Evolutionary conservation across 2,329 filamentous ascomycete species (phyloP), one percentile per base, ranked within the genome.

Genomic region (Tolypocladium ovalisporum): DNA sequence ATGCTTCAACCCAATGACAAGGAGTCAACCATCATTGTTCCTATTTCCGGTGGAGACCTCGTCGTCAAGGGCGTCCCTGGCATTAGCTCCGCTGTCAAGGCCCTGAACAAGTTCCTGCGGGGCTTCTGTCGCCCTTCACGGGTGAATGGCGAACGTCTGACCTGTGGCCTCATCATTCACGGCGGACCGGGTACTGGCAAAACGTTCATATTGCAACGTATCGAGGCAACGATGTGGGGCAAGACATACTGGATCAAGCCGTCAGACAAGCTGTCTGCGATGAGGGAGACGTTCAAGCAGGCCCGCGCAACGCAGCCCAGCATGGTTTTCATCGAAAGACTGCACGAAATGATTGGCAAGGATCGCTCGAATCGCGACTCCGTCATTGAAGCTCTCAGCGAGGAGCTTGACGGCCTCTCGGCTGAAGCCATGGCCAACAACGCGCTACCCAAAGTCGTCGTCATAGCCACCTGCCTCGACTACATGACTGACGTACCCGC

Each of bases 131-230:
- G 69, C 1, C 65, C 65, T 1, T 70, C 70, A 40, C 63, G 65
- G 58, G 54, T 66, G 49, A 59, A 66, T 57, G 58, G 65, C 57
- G 65, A 73, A 61, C 62, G 66, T 35, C 70, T 66, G 63, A 74
- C 80, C 1, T 78, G 81, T 55, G 84, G 84, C 0, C 79, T 94
- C 39, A 78, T 94, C 29, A 76, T 97, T 5, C 86, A 95, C 68
- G 93, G 93, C 17, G 86, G 89, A 22, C 83, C 84, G 60, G 92
- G 93, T 13, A 95, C 89, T 0, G 93, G 93, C 29, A 97, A 97
- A 73, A 87, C 84, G 0, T 79, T 88, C 61, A 76, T 97, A 0
- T 75, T 97, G 1, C 71, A 86, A 19, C 81, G 82, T 36, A 77
- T 97, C 24, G 81, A 85, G 10, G 79, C 76, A 8, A 82, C 84